Evolutionary conservation across 805 yeast genomes (phyloP), one percentile per base, ranked within the genome.

Genomic region (Sugiyamaella valdiviana): DNA sequence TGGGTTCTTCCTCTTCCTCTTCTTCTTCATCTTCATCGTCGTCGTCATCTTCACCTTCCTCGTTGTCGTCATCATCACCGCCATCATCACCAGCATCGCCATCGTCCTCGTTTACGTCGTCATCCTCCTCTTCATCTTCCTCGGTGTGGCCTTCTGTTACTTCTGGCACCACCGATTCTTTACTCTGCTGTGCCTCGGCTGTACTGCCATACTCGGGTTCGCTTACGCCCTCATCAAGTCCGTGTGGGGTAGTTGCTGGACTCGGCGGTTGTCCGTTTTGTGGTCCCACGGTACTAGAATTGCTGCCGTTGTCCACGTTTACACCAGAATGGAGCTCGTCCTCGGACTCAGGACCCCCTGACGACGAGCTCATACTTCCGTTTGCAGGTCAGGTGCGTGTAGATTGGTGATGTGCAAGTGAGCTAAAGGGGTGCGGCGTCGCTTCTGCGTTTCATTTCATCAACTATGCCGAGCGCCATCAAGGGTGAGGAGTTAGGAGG

Each of bases 1-100:
- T 70, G 1, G 70, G 73, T 1, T 65, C 73, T 1, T 63, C 68
- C 1, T 59, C 66, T 0, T 57, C 67, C 5, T 57, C 66, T 2
- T 55, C 63, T 2, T 54, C 60, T 1, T 56, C 66, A 9, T 60
- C 65, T 2, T 60, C 65, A 2, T 61, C 68, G 0, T 60, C 67
- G 39, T 41, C 50, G 6, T 40, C 47, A 2, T 44, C 50, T 6
- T 52, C 56, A 1, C 53, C 61, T 7, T 50, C 61, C 6, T 51
- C 61, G 7, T 61, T 64, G 5, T 51, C 60, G 2, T 54, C 59
- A 10, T 41, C 60, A 19, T 40, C 57, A 5, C 46, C 56, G 21
- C 49, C 54, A 3, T 50, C 58, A 19, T 39, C 46, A 9, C 52
- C 58, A 17, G 53, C 56, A 6, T 49, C 57, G 10, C 52, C 55